Percentiles rank a stretch among this genome's conserved stretches.
These are phyloP conservation scores for Psophocarpus tetragonolobus DNA, from an alignment of 306 rosid genomes.

Conservation along the genomic window DNA sequence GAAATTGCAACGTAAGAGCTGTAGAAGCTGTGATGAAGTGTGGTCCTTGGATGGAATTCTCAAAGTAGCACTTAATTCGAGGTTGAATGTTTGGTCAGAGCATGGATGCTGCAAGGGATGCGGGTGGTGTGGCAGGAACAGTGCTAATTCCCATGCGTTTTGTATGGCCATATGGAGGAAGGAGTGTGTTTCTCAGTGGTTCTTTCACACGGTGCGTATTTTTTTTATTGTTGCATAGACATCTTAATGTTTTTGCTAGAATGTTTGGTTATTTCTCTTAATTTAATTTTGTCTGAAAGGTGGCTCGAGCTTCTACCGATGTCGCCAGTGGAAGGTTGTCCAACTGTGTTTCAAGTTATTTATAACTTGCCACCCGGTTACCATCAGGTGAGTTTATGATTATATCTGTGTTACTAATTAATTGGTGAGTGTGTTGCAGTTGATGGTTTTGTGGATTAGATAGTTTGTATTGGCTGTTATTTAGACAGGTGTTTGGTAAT, in stretches of 20 bases:
- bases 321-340: slow-evolving; percentile 92
- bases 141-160: slow-evolving; percentile 85
- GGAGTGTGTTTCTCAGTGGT: slow-evolving; percentile 77
- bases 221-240: neutral
- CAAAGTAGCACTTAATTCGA: slow-evolving; percentile 29
- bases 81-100: slow-evolving; percentile 55
- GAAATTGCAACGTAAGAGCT: slow-evolving; percentile 40
- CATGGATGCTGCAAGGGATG: slow-evolving; percentile 70
- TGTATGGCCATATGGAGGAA: slow-evolving; percentile 96
- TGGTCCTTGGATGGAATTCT: slow-evolving; percentile 48
- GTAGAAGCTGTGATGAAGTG: slow-evolving; percentile 39
- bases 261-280: slow-evolving; percentile 2
- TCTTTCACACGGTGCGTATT: slow-evolving; percentile 75
- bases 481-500: neutral
- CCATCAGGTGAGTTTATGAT: slow-evolving; percentile 74
- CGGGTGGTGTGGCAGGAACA: slow-evolving; percentile 53
- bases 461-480: slow-evolving; percentile 14
- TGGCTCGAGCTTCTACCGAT: slow-evolving; percentile 88
- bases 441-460: neutral
- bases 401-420: neutral
- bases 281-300: slow-evolving; percentile 44
- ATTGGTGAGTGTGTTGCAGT: neutral
- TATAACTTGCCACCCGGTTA: slow-evolving; percentile 78
- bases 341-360: slow-evolving; percentile 87
- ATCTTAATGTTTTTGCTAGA: neutral